Evolutionary conservation across 179 eudicot species (phyloP), one percentile per base, ranked within the genome.

Genomic region (Monotropa hypopitys): DNA sequence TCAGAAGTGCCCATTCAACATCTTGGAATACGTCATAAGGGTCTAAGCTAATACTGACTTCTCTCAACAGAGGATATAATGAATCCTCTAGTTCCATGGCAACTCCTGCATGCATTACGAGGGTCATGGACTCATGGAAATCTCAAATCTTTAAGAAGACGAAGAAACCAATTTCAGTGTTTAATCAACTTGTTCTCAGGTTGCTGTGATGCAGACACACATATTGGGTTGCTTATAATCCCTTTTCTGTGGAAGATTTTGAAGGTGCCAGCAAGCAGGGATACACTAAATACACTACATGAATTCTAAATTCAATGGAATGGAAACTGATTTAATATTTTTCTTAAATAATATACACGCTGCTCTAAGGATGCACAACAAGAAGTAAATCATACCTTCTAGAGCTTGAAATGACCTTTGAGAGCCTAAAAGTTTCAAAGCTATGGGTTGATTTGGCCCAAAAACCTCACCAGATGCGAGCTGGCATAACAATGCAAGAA

Each of bases 41-140:
- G 83, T 95, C 96, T 80, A 95, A 89, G 53, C 98, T 88, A 28
- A 95, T 91, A 78, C 90, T 95, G 81, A 95, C 99, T 82, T 87
- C 99, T 83, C 99, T 87, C 82, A 95, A 49, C 78, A 95, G 82
- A 23, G 99, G 99, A 83, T 46, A 95, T 66, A 95, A 82, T 1
- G 99, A 95, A 81, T 93, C 99, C 85, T 95, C 99, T 7, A 95
- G 89, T 73, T 95, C 99, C 99, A 95, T 95, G 45, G 99, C 99
- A 71, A 95, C 99, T 77, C 99, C 99, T 95, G 88, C 56, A 82
- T 73, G 33, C 56, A 67, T 63, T 46, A 20, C 21, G 23, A 74
- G n/a, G 56, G 13, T 32, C 21, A 30, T 69, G 38, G 40, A 62
- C 18, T 62, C 67, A 16, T 65, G 45, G 70, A 54, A 65, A 54